A percentile compares a stretch with the other conserved stretches of the same genome.
phyloP scores from a whole-genome alignment of 805 yeast species.

The Saccharomycopsis fodiens region DNA sequence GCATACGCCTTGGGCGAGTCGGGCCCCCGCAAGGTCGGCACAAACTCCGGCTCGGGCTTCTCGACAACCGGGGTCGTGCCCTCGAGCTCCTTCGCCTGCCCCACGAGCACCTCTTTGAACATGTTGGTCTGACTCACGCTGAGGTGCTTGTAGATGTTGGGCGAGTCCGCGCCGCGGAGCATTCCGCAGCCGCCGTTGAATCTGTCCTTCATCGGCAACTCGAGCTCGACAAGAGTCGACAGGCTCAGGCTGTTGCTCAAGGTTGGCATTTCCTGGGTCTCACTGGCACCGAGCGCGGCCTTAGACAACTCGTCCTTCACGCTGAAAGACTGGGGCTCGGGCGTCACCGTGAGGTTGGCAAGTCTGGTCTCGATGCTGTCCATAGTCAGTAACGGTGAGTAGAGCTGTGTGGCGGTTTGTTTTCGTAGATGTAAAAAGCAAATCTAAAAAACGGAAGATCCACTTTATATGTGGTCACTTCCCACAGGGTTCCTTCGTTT shows the following conservation, averaged over 20 bases:
- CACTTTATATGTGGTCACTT: no score
- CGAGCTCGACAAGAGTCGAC: conserved; percentile 24
- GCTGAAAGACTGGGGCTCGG: no score
- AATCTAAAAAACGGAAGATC: no score
- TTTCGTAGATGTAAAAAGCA: no score
- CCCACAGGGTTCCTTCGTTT: no score
- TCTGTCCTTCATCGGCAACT: conserved; percentile 8
- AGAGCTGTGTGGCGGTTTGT: no score
- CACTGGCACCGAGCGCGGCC: no score
- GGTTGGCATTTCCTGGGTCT: no score
- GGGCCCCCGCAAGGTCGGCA: conserved; percentile 19
- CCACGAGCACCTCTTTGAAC: not conserved
- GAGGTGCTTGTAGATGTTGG: conserved; percentile 14
- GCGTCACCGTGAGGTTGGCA: no score
- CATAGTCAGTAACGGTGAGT: no score
- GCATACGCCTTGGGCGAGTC: conserved; percentile 19
- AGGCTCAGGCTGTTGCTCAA: conserved; percentile 31
- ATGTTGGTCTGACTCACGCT: conserved; percentile 3
- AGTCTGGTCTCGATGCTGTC: no score
- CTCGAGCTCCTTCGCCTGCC: not conserved
- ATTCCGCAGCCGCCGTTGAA: conserved; percentile 5
- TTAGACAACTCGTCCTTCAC: no score
- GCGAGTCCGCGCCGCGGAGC: conserved; percentile 15
- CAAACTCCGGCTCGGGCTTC: conserved; percentile 1
- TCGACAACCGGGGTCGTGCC: not conserved